Evolutionary conservation across 1,139 yeast species (phyloP).

Genomic region (Magnusiomyces suaveolens): DNA sequence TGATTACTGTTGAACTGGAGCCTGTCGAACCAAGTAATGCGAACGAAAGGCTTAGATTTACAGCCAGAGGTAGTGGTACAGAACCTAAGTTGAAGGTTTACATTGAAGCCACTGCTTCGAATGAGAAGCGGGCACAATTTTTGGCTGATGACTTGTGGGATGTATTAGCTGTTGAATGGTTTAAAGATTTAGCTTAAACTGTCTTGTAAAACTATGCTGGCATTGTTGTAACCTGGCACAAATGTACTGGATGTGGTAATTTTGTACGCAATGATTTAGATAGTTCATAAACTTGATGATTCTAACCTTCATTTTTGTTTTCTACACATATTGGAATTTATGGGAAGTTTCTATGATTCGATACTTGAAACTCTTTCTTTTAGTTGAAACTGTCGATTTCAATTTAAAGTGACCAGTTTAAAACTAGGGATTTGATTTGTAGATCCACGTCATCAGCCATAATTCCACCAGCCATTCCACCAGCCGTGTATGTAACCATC

Average conservation of each 20-base stretch:
- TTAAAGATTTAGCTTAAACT: slow-evolving; percentile 12
- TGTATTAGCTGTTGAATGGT: slow-evolving; percentile 36
- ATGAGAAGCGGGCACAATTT: slow-evolving; percentile 36
- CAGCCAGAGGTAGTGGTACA: slow-evolving; percentile 91
- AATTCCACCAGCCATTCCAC: no score
- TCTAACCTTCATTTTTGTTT: no score
- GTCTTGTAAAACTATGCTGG: neutral
- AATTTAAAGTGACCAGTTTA: no score
- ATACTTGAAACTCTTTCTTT: no score
- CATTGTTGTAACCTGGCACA: no score
- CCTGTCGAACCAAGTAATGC: slow-evolving; percentile 16
- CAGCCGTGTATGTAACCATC: no score
- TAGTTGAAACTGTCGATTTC: no score
- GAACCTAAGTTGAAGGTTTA: slow-evolving; percentile 92
- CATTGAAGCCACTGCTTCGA: slow-evolving; percentile 57
- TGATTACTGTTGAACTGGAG: slow-evolving; percentile 58
- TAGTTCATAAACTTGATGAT: neutral
- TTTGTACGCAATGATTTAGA: neutral
- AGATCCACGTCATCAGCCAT: no score
- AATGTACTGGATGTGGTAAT: no score
- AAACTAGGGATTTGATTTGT: no score
- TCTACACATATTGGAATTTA: no score
- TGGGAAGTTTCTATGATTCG: neutral
- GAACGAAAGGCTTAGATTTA: slow-evolving; percentile 50
- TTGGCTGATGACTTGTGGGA: slow-evolving; percentile 67